These are phyloP conservation scores for Trichoderma sp. DNA, from an alignment of 2,329 filamentous ascomycete species.

Conservation along the genomic window DNA sequence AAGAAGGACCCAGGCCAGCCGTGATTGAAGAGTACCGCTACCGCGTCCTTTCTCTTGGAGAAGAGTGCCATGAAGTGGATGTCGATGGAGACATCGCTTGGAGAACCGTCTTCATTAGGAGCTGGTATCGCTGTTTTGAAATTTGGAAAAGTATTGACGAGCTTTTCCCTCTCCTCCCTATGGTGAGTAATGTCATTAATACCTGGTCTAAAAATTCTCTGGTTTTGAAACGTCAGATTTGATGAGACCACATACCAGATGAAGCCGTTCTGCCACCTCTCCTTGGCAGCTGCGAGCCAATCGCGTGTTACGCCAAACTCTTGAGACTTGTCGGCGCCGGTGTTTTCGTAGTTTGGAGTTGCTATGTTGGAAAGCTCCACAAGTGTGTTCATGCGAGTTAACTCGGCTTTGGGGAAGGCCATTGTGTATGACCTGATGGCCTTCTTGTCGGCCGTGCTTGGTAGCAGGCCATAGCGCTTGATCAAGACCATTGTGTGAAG, in stretches of 20 bases:
- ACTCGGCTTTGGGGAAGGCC: neutral
- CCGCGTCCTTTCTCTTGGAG: neutral
- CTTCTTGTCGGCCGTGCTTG: neutral
- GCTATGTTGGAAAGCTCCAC: neutral
- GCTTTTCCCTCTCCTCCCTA: neutral
- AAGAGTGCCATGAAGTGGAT: conserved; percentile 7
- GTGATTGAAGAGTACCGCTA: neutral
- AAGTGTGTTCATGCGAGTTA: conserved; percentile 1
- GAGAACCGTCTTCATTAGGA: neutral
- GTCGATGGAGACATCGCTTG: neutral
- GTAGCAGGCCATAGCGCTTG: neutral
- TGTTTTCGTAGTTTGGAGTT: neutral
- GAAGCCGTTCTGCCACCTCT: neutral
- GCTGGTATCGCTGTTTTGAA: neutral
- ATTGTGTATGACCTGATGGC: neutral
- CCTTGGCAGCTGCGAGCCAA: conserved; percentile 2
- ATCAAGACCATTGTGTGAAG: neutral
- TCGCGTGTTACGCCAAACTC: neutral
- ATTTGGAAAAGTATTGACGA: conserved; percentile 5
- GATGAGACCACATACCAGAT: neutral
- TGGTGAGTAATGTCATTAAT: neutral
- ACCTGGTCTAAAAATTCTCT: neutral
- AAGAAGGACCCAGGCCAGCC: conserved; percentile 12
- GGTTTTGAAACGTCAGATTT: neutral
- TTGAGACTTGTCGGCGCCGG: neutral